These are phyloP conservation scores for Penicillium riverlandense DNA, from an alignment of 495 filamentous ascomycete genomes.

Conservation along the genomic window DNA sequence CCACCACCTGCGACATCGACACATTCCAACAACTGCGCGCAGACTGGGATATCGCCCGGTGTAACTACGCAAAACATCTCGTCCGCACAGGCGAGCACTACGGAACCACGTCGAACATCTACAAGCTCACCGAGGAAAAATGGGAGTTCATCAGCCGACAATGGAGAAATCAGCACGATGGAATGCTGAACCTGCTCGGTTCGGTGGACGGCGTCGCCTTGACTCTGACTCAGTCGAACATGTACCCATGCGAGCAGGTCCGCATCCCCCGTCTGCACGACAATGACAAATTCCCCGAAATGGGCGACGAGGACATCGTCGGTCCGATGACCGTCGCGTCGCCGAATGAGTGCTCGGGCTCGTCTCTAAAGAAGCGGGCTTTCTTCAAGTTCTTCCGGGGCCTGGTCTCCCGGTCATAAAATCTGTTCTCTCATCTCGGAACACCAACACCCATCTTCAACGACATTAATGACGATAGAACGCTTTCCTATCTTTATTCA, in stretches of 20 bases:
- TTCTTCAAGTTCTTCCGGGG: slow-evolving; percentile 44
- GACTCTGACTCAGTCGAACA: slow-evolving; percentile 37
- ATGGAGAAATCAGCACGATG: slow-evolving; percentile 62
- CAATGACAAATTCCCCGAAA: slow-evolving; percentile 77
- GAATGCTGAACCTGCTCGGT: slow-evolving; percentile 43
- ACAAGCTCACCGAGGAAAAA: slow-evolving; percentile 73
- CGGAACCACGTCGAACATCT: slow-evolving; percentile 74
- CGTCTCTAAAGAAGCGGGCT: slow-evolving; percentile 33
- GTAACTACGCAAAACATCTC: slow-evolving; percentile 77
- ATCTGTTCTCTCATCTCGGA: slow-evolving; percentile 1
- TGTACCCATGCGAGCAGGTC: slow-evolving; percentile 37
- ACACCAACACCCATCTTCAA: background rate
- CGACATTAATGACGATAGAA: slow-evolving; percentile 18
- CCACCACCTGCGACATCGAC: slow-evolving; percentile 49
- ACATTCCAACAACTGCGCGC: slow-evolving; percentile 60
- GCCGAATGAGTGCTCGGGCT: slow-evolving; percentile 20
- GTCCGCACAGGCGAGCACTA: slow-evolving; percentile 83
- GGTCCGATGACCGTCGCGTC: slow-evolving; percentile 68
- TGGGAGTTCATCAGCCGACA: slow-evolving; percentile 68
- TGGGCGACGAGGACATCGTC: slow-evolving; percentile 86
- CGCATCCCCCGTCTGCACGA: slow-evolving; percentile 57
- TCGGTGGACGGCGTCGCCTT: slow-evolving; percentile 24
- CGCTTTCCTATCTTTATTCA: slow-evolving; percentile 2
- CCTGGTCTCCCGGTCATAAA: slow-evolving; percentile 29
- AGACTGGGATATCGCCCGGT: slow-evolving; percentile 74